Percentiles rank a stretch among this genome's conserved stretches.
These are phyloP conservation scores for Colletotrichum orchidophilum DNA, from an alignment of 2,329 filamentous ascomycete genomes.

Conservation along the genomic window DNA sequence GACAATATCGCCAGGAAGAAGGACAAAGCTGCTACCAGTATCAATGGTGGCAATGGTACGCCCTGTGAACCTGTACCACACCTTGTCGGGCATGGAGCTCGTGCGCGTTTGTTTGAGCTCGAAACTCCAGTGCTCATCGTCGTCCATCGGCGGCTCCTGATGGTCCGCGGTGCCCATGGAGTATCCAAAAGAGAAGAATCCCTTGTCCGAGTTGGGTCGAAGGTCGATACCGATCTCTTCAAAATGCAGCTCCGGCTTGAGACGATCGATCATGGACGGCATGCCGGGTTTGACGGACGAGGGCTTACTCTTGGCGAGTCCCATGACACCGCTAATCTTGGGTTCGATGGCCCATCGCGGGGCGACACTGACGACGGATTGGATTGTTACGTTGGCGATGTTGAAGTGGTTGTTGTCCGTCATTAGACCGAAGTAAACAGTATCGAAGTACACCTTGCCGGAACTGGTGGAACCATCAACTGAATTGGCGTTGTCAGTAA, in stretches of 20 bases:
- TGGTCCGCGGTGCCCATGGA: constrained; percentile 38
- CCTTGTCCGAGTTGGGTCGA: constrained; percentile 20
- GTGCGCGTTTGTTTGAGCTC: constrained; percentile 55
- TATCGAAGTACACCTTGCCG: constrained; percentile 62
- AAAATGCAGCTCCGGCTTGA: constrained; percentile 50
- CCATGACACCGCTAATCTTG: constrained; percentile 60
- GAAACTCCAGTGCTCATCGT: constrained; percentile 58
- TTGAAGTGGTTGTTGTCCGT: constrained; percentile 42
- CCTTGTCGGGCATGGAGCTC: constrained; percentile 39
- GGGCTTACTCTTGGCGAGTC: constrained; percentile 57
- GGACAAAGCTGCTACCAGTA: constrained; percentile 74
- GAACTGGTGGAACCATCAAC: constrained; percentile 55
- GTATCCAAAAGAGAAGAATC: constrained; percentile 55
- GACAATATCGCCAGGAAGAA: constrained; percentile 66
- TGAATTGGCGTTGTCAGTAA: constrained; percentile 32
- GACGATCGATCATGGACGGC: constrained; percentile 55
- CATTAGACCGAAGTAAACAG: constrained; percentile 52
- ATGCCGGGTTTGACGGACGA: constrained; percentile 54
- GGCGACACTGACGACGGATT: constrained; percentile 57
- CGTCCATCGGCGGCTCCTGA: constrained; percentile 16
- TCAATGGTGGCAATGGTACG: constrained; percentile 67
- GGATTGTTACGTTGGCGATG: constrained; percentile 56
- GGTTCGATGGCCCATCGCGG: constrained; percentile 52
- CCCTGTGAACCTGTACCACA: constrained; percentile 48
- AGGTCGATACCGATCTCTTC: constrained; percentile 62